Evolutionary conservation across 2,329 filamentous ascomycete genomes (phyloP).

Genomic region (Hymenoscyphus salicellus): DNA sequence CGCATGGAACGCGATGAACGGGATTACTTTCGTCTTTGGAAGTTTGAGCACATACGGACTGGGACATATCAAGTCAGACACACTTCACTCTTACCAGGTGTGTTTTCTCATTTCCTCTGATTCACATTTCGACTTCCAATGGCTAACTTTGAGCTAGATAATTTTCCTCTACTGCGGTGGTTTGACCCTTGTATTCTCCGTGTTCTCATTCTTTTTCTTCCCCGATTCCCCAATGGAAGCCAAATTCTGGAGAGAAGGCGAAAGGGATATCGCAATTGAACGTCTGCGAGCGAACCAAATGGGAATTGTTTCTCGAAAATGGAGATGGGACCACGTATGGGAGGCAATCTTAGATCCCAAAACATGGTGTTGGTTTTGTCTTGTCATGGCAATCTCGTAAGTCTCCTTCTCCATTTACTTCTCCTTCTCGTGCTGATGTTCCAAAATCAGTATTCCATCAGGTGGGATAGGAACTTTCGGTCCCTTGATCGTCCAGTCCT

Average conservation of each 20-base stretch:
- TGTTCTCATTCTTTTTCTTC: slow-evolving; percentile 40
- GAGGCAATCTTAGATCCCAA: slow-evolving; percentile 35
- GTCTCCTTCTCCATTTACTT: not conserved
- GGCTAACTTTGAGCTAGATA: slow-evolving; percentile 28
- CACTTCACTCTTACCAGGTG: slow-evolving; percentile 37
- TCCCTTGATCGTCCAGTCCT: slow-evolving; percentile 42
- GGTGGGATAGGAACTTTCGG: slow-evolving; percentile 22
- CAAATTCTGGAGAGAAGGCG: slow-evolving; percentile 48
- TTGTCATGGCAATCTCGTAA: slow-evolving; percentile 28
- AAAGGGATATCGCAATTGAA: slow-evolving; percentile 52
- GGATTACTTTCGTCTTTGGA: slow-evolving; percentile 48
- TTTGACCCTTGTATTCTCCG: slow-evolving; percentile 47
- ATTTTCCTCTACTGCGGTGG: slow-evolving; percentile 54
- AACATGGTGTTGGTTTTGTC: slow-evolving; percentile 37
- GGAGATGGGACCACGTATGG: slow-evolving; percentile 47
- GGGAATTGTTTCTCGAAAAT: slow-evolving; percentile 50
- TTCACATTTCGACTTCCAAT: not conserved
- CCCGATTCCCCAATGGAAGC: slow-evolving; percentile 26
- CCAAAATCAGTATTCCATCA: slow-evolving; percentile 15
- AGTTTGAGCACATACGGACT: slow-evolving; percentile 49
- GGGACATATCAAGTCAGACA: slow-evolving; percentile 50
- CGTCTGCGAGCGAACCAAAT: slow-evolving; percentile 53
- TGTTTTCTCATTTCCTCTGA: not conserved
- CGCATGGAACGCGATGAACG: slow-evolving; percentile 59
- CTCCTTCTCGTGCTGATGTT: not conserved